Base-by-base conservation (phyloP, 1,284 basidiomycete species). In the Filobasidium uniguttulatum region DNA sequence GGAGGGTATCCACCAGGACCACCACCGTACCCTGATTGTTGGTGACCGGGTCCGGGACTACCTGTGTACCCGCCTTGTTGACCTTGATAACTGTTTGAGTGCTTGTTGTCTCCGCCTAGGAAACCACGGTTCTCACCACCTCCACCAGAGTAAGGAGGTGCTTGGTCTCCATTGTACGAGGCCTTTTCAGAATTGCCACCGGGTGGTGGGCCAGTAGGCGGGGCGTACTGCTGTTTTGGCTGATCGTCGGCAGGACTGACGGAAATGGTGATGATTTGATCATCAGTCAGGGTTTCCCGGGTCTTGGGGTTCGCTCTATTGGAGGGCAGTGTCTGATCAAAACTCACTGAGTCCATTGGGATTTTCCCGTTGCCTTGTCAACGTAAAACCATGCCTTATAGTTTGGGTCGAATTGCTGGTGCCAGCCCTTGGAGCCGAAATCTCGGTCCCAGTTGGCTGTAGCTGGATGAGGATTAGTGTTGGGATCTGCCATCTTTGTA, bases 341-440 rank as follows among this genome's bases (percentile, higher is more conserved):
- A 3, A 49, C 65, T 56, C 49, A 69, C 67, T 69, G 67, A 4
- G 66, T 66, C 67, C 67, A 69, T 51, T 67, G 65, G 19, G 56
- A 59, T 46, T 62, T 49, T 6, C 64, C 65, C 4, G 66, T 60
- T 5, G 64, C 63, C 45, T 60, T 66, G 58, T 71, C 66, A n/a
- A 69, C 67, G 56, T 70, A 71, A 59, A 69, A 71, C 65, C 65
- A 69, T 1, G 66, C 58, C 41, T 68, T 60, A 58, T 71, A 61
- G 17, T 65, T 57, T 15, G 59, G 49, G 56, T 70, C 66, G 56
- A 62, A 66, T 45, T 60, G 58, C 26, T 49, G 36, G 19, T 55
- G 47, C 55, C 55, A 60, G 28, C 57, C 55, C n/a, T n/a, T n/a
- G n/a, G n/a, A n/a, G 49, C 55, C 44, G 52, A 55, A 30, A 30